Evolutionary conservation across 2,329 filamentous ascomycete genomes (phyloP), one percentile per base, ranked within the genome.

Genomic region (Verticillium zaregamsianum): DNA sequence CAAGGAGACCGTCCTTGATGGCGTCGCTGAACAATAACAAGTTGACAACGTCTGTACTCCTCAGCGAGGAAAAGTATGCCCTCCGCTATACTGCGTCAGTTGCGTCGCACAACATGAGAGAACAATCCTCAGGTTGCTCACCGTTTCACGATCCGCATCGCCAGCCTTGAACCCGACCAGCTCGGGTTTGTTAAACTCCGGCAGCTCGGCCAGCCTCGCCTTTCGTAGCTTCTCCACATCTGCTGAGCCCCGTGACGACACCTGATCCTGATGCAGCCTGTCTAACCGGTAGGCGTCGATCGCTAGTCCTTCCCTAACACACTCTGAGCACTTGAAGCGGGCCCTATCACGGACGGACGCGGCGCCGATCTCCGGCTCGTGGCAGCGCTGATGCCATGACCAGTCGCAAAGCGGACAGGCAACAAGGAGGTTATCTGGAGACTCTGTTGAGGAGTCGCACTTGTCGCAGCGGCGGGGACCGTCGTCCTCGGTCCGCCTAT

Each of bases 11-110:
- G 2, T 77, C 76, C 28, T 74, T 70, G 15, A 79, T 67, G 61
- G 76, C 75, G 57, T 80, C 76, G 62, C 75, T 77, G 40, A 80
- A 73, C 3, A 74, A 73, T 2, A 80, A 64, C 11, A 80, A 66
- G 35, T 77, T 76, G 28, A 80, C 68, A 0, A 78, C 68, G 59
- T 80, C 77, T 5, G 69, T 74, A 57, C 69, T 75, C 57, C 70
- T 70, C 62, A 77, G 73, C 8, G 65, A 63, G 23, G 68, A 71
- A 62, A 80, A 80, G 62, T 80, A 80, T 35, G 74, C 70, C 20
- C 69, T 68, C 25, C 76, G 73, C 77, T 79, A 56, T 5, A 35
- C 1, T 52, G 2, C 6, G 14, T 56, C 15, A 14, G 0, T 57
- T 6, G 28, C 28, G 28, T 28, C 28, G 28, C 28, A 28, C 3